Evolutionary conservation across 129 eudicot species (phyloP), one percentile per base, ranked within the genome.

Genomic region (Heracleum sosnowskyi): DNA sequence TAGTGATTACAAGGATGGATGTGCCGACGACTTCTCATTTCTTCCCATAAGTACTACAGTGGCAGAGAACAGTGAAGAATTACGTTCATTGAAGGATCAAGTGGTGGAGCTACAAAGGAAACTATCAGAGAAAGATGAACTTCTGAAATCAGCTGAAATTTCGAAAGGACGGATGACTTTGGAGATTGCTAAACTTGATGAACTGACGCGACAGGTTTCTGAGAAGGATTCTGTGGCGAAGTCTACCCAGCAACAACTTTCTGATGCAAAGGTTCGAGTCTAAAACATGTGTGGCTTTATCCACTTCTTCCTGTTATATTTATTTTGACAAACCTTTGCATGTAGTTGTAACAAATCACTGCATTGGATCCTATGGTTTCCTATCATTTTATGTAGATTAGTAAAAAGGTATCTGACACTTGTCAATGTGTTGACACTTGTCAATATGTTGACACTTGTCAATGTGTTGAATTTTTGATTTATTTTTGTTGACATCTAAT

Each of bases 81-180:
- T 95, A 86, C 79, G 77, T 68, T 86, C 87, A 75, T 77, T 95
- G 82, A 84, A 85, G 81, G 89, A 89, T 74, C 92, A 90, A 79
- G 90, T 95, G 66, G 96, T 80, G 77, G 95, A 92, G 85, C 87
- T 95, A 26, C 91, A 87, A 77, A 83, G 77, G 84, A 88, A 90
- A 80, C 77, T 95, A 77, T 80, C 84, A 36, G 92, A 90, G 76
- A 92, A 95, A 82, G 99, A 95, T 82, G 99, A 90, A 85, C 90
- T 86, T 76, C 80, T 95, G 77, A 86, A 92, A 74, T 86, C 89
- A 66, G 84, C 88, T 37, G 97, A 93, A 78, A 76, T 81, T 51
- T 82, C 84, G 64, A 91, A 91, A 84, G 79, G 69, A 31, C 86
- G 91, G 84, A 77, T 89, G 60, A 83, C 75, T 74, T 85, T 86